phyloP scores from a whole-genome alignment of 257 asterid genomes.

The Lantana camara region DNA sequence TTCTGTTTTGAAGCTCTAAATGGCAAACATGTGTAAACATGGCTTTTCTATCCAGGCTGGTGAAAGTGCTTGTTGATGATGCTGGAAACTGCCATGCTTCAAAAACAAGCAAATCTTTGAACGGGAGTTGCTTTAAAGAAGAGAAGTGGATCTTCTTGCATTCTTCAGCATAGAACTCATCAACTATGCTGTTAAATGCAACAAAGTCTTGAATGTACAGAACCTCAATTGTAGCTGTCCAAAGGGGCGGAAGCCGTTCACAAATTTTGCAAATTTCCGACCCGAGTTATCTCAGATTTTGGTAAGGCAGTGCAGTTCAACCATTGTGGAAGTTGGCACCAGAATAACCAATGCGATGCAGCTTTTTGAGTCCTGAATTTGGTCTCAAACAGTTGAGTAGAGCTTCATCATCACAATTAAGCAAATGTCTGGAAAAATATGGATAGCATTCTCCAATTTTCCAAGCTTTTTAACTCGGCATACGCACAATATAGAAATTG shows the following conservation, averaged over 20 bases:
- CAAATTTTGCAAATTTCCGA: conserved; percentile 19
- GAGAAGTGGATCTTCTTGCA: not conserved
- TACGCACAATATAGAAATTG: conserved; percentile 22
- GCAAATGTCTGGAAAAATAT: conserved; percentile 12
- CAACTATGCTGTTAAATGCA: conserved; percentile 2
- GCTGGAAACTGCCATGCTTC: conserved; percentile 13
- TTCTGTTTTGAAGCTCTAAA: conserved; percentile 12
- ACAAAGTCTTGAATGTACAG: conserved; percentile 10
- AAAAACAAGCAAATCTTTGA: conserved; percentile 6
- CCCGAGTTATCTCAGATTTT: conserved; percentile 16
- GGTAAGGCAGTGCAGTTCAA: conserved; percentile 3
- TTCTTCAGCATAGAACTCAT: conserved; percentile 15
- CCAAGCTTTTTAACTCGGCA: conserved; percentile 14
- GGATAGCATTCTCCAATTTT: conserved; percentile 9
- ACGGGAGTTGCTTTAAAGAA: conserved; percentile 17
- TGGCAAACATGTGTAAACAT: not conserved
- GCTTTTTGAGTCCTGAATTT: conserved; percentile 21
- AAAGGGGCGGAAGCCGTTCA: conserved; percentile 11
- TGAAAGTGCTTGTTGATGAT: conserved; percentile 9
- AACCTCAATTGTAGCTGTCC: conserved; percentile 22
- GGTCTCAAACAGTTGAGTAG: conserved; percentile 15
- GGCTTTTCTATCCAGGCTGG: conserved; percentile 7
- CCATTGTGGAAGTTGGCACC: conserved; percentile 22
- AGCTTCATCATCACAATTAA: conserved; percentile 13
- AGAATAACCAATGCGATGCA: conserved; percentile 8